phyloP scores from a whole-genome alignment of 257 asterid species.

The Plantago ovata region DNA sequence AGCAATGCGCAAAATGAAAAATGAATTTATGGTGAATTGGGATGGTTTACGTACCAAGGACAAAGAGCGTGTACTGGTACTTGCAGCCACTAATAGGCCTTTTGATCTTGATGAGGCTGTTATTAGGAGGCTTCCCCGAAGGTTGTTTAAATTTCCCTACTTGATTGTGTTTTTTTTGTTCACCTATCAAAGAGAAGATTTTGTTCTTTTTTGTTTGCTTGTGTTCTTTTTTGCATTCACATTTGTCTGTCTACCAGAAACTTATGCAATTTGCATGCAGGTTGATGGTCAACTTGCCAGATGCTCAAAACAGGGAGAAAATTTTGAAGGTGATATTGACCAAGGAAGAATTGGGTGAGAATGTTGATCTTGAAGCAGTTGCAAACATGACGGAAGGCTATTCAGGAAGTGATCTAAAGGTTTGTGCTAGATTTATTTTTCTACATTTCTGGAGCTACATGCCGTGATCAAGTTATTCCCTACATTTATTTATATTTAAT shows the following conservation, averaged over 20 bases:
- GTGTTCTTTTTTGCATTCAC: neutral
- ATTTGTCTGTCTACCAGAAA: neutral
- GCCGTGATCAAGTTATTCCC: slow-evolving; percentile 4
- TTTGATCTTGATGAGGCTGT: slow-evolving; percentile 97
- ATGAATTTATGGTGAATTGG: slow-evolving; percentile 93
- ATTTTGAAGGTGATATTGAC: slow-evolving; percentile 61
- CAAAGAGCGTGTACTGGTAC: slow-evolving; percentile 88
- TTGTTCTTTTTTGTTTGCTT: neutral
- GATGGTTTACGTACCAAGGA: slow-evolving; percentile 93
- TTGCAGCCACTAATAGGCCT: slow-evolving; percentile 93
- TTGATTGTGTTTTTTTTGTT: slow-evolving; percentile 7
- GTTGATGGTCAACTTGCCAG: slow-evolving; percentile 91
- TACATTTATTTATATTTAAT: slow-evolving; percentile 1
- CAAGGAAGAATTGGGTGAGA: slow-evolving; percentile 66
- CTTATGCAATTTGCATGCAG: slow-evolving; percentile 33
- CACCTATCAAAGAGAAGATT: neutral
- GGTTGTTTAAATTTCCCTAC: slow-evolving; percentile 35
- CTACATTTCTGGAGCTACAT: no score
- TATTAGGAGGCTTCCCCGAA: slow-evolving; percentile 91
- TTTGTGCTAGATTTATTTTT: slow-evolving; percentile 23
- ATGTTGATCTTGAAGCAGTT: slow-evolving; percentile 64
- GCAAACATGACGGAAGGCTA: slow-evolving; percentile 89
- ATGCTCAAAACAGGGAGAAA: slow-evolving; percentile 67
- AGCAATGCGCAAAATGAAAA: slow-evolving; percentile 98
- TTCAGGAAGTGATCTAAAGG: slow-evolving; percentile 98